Conservation (phyloP, 345 rosid genomes). For the Hibiscus tridactylites region DNA sequence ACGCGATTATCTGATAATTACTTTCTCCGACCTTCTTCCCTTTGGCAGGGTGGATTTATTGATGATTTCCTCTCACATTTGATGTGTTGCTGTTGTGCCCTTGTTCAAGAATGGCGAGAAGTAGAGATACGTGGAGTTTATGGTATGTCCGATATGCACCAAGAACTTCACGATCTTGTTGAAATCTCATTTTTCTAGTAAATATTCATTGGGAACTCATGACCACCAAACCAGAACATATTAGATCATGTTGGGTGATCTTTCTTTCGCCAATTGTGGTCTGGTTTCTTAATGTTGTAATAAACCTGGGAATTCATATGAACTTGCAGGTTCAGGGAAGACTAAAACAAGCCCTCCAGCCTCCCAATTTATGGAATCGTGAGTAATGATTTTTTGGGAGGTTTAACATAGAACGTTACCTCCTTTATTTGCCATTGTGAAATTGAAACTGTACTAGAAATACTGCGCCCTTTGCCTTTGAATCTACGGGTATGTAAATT, state of each 20-base stretch:
- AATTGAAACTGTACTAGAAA: not conserved
- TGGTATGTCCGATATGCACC: conserved; percentile 31
- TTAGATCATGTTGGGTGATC: not conserved
- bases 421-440: conserved; percentile 7
- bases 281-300: not conserved
- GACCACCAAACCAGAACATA: not conserved
- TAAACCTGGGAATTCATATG: not conserved
- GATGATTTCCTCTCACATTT: conserved; percentile 95
- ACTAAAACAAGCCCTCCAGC: conserved; percentile 73
- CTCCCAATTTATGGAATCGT: conserved; percentile 79
- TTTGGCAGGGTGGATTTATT: conserved; percentile 71
- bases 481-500: conserved; percentile 18
- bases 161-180: not conserved
- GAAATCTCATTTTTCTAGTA: not conserved
- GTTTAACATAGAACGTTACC: not conserved
- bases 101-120: conserved; percentile 97
- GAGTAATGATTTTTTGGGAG: conserved; percentile 13
- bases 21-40: not conserved
- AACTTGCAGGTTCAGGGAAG: conserved; percentile 63
- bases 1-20: not conserved
- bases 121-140: conserved; percentile 76
- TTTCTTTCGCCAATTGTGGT: not conserved
- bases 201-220: not conserved
- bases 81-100: conserved; percentile 98
- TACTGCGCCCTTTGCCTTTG: not conserved